Conservation (phyloP, 2,329 filamentous ascomycete species). For the Verticillium longisporum region DNA sequence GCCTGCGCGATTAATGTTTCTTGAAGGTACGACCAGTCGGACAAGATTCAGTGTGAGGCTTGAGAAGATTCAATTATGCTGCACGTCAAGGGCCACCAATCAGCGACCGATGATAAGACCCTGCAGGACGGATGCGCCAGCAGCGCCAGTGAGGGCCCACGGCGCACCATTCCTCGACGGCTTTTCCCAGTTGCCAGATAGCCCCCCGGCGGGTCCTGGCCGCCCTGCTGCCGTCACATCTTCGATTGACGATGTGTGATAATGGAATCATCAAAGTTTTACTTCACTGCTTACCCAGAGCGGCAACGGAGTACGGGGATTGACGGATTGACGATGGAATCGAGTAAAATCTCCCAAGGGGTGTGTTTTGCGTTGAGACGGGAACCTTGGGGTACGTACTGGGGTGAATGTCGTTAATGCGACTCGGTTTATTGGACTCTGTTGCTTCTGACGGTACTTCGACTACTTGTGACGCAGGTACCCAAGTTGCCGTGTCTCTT, state of each 20-base stretch:
- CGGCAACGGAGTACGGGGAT: slow-evolving; percentile 9
- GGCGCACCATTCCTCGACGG: neutral
- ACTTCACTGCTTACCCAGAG: slow-evolving; percentile 5
- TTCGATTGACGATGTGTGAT: slow-evolving; percentile 6
- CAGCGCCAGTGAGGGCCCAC: neutral
- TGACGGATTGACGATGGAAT: neutral
- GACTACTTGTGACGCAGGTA: neutral
- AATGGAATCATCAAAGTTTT: slow-evolving; percentile 14
- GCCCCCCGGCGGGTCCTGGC: neutral
- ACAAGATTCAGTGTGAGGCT: slow-evolving; percentile 1
- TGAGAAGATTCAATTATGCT: slow-evolving; percentile 26
- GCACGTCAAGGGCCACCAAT: slow-evolving; percentile 20
- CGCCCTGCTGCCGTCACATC: neutral
- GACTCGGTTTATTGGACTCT: neutral
- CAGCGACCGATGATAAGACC: slow-evolving; percentile 20
- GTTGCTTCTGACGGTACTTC: neutral
- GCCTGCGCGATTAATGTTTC: slow-evolving; percentile 11
- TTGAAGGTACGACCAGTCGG: slow-evolving; percentile 9
- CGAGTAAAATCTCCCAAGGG: neutral
- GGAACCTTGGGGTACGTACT: neutral
- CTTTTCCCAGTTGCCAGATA: neutral
- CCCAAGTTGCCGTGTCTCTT: neutral
- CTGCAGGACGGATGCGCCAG: slow-evolving; percentile 10
- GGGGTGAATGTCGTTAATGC: neutral
- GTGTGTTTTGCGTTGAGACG: neutral